Base-by-base conservation (phyloP, 2,329 filamentous ascomycete genomes). In the Alternaria arborescens region DNA sequence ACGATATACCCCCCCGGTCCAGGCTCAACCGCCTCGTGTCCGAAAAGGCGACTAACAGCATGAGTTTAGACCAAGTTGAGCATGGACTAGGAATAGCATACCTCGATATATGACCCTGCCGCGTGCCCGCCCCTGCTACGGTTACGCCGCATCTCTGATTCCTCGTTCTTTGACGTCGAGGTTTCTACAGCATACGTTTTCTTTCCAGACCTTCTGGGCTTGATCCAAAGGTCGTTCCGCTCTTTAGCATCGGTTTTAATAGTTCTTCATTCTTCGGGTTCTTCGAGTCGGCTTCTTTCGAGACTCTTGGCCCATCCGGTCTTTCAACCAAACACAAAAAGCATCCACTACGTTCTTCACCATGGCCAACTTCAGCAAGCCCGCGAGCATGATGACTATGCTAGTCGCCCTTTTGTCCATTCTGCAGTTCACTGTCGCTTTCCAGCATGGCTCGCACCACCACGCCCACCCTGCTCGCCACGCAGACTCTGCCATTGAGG, bases 341-440 rank as follows among this genome's bases (percentile, higher is more conserved):
- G 55, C 55, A 38, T 43, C 20, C 58, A 52, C 52, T 32, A 52
- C 58, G 34, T 58, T 59, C 55, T 50, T 57, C 60, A 52, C 28
- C 55, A 78, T 78, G 76, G 76, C 71, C 36, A 70, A 65, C 70
- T 73, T 71, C 64, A 77, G 76, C 71, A 77, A 77, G 63, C 74
- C 75, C 40, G 55, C 67, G 56, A 70, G 66, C 68, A 65, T 77
- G 52, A 65, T 76, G 65, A 66, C 73, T 68, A 72, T 74, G 67
- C 55, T 78, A 55, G 66, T 78, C 61, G 68, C 73, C 20, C 57
- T 78, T 44, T 66, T 78, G 50, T 60, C 76, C 52, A 64, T 77
- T 51, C 67, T 77, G 58, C 75, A 77, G 54, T 70, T 70, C 62
- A 69, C 71, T 36, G 65, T 70, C 26, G 75, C 76, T 28, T 63